Percentiles rank a stretch among this genome's conserved stretches.
phyloP scores from a whole-genome alignment of 2,329 filamentous ascomycete genomes.

The Diplodia corticola region DNA sequence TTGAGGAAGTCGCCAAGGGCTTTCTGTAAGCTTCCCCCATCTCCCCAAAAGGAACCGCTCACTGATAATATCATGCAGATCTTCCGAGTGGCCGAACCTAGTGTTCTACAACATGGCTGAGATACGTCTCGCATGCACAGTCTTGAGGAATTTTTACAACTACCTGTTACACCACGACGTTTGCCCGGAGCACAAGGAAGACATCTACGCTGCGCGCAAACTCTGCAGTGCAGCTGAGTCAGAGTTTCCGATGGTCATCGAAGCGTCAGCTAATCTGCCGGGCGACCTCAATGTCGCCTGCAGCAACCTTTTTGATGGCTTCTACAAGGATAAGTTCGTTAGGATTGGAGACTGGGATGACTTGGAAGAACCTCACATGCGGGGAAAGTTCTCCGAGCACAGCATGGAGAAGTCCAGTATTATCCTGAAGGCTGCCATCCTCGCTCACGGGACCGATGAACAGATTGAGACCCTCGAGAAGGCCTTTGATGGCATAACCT shows the following conservation, averaged over 20 bases:
- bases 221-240: constrained; percentile 66
- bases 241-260: constrained; percentile 64
- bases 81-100: constrained; percentile 56
- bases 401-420: constrained; percentile 49
- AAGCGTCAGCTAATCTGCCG: constrained; percentile 60
- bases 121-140: constrained; percentile 61
- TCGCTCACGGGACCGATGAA: constrained; percentile 47
- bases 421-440: constrained; percentile 53
- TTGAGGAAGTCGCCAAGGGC: constrained; percentile 71
- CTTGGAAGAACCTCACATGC: constrained; percentile 17
- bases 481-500: constrained; percentile 22
- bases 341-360: constrained; percentile 46
- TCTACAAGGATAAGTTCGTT: constrained; percentile 46
- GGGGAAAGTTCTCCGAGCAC: constrained; percentile 9
- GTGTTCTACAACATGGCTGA: constrained; percentile 54
- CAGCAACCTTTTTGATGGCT: constrained; percentile 65
- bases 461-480: constrained; percentile 30
- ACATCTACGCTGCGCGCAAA: constrained; percentile 65
- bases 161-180: constrained; percentile 84
- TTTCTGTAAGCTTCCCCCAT: constrained; percentile 63
- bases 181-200: constrained; percentile 73
- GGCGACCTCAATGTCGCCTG: constrained; percentile 80
- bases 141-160: constrained; percentile 83
- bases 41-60: background rate
- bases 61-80: constrained; percentile 41